phyloP scores from a whole-genome alignment of 306 rosid species.

The Nissolia schottii region DNA sequence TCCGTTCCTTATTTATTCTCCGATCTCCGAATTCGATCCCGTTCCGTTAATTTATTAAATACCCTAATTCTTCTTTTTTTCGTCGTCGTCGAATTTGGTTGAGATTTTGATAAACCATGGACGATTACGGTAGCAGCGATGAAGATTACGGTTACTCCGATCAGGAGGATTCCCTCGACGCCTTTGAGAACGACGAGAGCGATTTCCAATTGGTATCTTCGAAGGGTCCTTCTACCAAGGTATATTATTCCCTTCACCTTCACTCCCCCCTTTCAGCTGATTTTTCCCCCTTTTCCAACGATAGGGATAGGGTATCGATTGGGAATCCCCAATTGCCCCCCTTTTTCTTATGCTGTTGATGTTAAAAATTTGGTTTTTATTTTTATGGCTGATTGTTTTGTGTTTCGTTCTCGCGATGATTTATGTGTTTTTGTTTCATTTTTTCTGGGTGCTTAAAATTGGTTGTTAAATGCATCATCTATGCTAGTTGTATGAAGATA shows the following conservation, averaged over 20 bases:
- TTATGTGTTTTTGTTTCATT: neutral
- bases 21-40: constrained; percentile 39
- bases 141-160: constrained; percentile 65
- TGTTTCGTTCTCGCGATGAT: neutral
- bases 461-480: neutral
- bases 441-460: neutral
- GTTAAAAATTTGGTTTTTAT: neutral
- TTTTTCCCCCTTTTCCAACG: neutral
- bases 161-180: constrained; percentile 54
- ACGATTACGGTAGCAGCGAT: constrained; percentile 50
- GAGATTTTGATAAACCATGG: constrained; percentile 34
- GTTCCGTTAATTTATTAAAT: neutral
- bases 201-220: constrained; percentile 37
- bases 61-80: neutral
- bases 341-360: neutral
- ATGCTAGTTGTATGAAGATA: neutral
- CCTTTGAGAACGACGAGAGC: constrained; percentile 49
- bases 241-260: constrained; percentile 10
- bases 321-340: neutral
- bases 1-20: neutral
- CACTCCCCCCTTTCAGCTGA: neutral
- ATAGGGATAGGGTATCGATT: neutral
- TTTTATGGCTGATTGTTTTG: neutral
- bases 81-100: neutral
- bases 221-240: constrained; percentile 70